Conservation (phyloP, 1,284 basidiomycete species). For the Ceratorhiza oryzae-sativae region DNA sequence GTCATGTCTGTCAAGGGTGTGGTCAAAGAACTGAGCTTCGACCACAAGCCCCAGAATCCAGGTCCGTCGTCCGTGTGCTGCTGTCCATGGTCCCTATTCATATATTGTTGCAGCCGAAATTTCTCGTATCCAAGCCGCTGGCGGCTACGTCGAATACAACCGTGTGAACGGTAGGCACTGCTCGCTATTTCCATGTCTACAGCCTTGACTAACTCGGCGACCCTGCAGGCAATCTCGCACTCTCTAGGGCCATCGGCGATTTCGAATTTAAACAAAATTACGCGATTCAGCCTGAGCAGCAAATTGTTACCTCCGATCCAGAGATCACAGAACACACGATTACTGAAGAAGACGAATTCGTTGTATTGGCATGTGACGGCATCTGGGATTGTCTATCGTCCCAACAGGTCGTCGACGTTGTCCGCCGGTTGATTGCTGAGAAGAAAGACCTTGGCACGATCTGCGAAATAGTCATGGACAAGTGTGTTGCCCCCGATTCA, state of each 20-base stretch:
- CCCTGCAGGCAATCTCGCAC: slow-evolving; percentile 88
- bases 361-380: slow-evolving; percentile 96
- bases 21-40: slow-evolving; percentile 87
- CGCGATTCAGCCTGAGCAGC: slow-evolving; percentile 80
- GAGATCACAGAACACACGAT: slow-evolving; percentile 86
- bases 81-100: neutral
- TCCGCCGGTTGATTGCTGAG: slow-evolving; percentile 83
- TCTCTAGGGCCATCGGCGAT: slow-evolving; percentile 95
- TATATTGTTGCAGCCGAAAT: slow-evolving; percentile 69
- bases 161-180: slow-evolving; percentile 86
- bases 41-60: slow-evolving; percentile 95
- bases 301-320: slow-evolving; percentile 96
- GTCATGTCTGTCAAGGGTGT: slow-evolving; percentile 88
- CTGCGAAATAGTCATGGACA: slow-evolving; percentile 89
- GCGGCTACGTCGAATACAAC: slow-evolving; percentile 96
- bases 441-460: slow-evolving; percentile 83
- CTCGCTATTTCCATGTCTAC: too few species aligned
- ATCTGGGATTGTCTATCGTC: slow-evolving; percentile 98
- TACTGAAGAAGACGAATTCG: slow-evolving; percentile 92
- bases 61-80: slow-evolving; percentile 57
- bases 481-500: slow-evolving; percentile 93
- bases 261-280: slow-evolving; percentile 99
- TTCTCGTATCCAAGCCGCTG: slow-evolving; percentile 88
- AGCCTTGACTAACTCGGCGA: slow-evolving; percentile 26
- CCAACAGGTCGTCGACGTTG: slow-evolving; percentile 91